Evolutionary conservation across 2,329 filamentous ascomycete species (phyloP).

Genomic region (Seiridium cupressi): DNA sequence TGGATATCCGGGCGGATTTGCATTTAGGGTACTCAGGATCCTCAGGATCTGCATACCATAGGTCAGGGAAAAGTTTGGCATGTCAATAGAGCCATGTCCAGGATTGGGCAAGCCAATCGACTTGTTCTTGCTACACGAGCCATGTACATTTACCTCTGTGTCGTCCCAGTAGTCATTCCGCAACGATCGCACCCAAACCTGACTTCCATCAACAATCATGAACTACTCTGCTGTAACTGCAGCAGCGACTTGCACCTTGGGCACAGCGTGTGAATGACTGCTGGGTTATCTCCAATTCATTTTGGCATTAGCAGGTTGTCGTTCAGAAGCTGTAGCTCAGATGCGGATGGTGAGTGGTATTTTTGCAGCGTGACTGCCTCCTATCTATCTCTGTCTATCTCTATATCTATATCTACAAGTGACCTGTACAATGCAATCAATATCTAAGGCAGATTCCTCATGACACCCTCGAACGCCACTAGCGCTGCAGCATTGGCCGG

Average conservation of each 20-base stretch:
- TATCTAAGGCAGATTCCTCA: constrained; percentile 60
- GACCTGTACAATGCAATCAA: background rate
- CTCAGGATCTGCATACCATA: constrained; percentile 9
- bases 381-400: background rate
- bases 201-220: no score
- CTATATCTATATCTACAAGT: background rate
- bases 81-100: constrained; percentile 5
- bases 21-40: background rate
- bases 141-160: background rate
- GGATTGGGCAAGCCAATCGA: background rate
- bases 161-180: no score
- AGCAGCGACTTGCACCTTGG: no score
- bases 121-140: background rate
- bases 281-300: background rate
- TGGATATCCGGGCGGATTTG: background rate
- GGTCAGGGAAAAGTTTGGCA: constrained; percentile 11
- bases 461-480: constrained; percentile 89
- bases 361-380: background rate
- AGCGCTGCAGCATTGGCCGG: constrained; percentile 94
- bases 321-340: background rate
- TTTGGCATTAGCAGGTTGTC: background rate
- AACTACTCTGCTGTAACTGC: no score
- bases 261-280: no score
- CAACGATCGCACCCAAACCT: no score
- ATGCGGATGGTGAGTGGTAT: background rate